phyloP scores from a whole-genome alignment of 257 asterid species.

The Fraxinus pennsylvanica region DNA sequence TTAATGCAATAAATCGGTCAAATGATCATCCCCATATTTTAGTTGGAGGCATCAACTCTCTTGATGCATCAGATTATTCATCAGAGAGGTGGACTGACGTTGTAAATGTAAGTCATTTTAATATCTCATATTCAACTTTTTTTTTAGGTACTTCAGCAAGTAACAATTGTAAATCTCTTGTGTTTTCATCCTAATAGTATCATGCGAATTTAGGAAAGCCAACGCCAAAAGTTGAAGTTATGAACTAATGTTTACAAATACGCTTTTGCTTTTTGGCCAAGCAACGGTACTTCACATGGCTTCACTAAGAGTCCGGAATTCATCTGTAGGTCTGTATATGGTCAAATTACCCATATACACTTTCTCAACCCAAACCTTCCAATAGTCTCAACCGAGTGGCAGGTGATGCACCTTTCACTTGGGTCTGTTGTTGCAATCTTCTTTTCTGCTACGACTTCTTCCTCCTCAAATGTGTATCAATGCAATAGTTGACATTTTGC shows the following conservation, averaged over 20 bases:
- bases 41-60: conserved; percentile 91
- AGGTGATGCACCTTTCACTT: too few species aligned
- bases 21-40: conserved; percentile 60
- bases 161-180: neutral
- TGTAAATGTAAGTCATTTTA: conserved; percentile 57
- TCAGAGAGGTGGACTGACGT: conserved; percentile 76
- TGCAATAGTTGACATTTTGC: too few species aligned
- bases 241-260: conserved; percentile 13
- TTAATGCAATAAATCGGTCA: conserved; percentile 66
- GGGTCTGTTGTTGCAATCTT: too few species aligned
- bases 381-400: too few species aligned
- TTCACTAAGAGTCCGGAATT: too few species aligned
- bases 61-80: conserved; percentile 82
- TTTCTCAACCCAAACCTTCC: too few species aligned
- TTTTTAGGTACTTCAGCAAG: neutral
- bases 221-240: conserved; percentile 74
- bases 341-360: too few species aligned
- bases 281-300: too few species aligned
- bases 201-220: conserved; percentile 84
- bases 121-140: neutral
- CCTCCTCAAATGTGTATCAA: too few species aligned
- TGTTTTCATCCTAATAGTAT: conserved; percentile 40
- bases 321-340: too few species aligned
- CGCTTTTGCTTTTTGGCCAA: too few species aligned
- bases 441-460: too few species aligned